Evolutionary conservation across 495 filamentous ascomycete genomes (phyloP).

Genomic region (Chlorociboria aeruginascens): DNA sequence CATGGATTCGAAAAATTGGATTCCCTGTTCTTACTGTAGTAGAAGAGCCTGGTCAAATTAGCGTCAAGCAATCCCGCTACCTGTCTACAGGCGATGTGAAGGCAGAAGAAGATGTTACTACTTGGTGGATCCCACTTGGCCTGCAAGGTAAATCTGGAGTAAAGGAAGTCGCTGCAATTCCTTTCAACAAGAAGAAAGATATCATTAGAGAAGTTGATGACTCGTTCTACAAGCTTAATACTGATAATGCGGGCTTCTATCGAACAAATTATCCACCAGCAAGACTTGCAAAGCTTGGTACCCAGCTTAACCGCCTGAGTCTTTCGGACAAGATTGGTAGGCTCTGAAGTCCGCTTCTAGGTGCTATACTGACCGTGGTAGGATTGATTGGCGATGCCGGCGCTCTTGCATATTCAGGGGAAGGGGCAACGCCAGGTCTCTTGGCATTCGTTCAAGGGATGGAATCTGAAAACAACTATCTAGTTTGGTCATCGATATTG

Average conservation of each 20-base stretch:
- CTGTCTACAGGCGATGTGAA: constrained; percentile 78
- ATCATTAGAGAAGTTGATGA: constrained; percentile 62
- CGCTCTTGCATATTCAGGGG: constrained; percentile 77
- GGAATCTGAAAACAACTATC: constrained; percentile 65
- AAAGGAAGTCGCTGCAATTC: constrained; percentile 32
- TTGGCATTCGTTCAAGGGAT: constrained; percentile 73
- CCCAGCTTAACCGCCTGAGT: constrained; percentile 56
- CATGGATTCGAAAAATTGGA: constrained; percentile 90
- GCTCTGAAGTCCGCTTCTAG: constrained; percentile 27
- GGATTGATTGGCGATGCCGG: constrained; percentile 68
- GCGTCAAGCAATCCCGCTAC: constrained; percentile 76
- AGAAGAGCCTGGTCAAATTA: constrained; percentile 72
- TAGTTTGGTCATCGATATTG: constrained; percentile 81
- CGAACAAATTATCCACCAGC: constrained; percentile 79
- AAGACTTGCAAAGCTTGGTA: constrained; percentile 67
- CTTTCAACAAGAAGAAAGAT: constrained; percentile 65
- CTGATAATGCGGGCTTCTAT: constrained; percentile 81
- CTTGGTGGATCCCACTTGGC: constrained; percentile 92
- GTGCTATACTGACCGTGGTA: neutral
- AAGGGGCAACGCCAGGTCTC: constrained; percentile 66
- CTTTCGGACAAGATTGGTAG: constrained; percentile 70
- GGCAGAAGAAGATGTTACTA: constrained; percentile 72
- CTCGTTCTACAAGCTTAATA: constrained; percentile 87
- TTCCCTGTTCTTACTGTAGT: constrained; percentile 81
- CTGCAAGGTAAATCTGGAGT: constrained; percentile 51